These are phyloP conservation scores for Rosa rugosa DNA, from an alignment of 306 rosid species.

Conservation along the genomic window DNA sequence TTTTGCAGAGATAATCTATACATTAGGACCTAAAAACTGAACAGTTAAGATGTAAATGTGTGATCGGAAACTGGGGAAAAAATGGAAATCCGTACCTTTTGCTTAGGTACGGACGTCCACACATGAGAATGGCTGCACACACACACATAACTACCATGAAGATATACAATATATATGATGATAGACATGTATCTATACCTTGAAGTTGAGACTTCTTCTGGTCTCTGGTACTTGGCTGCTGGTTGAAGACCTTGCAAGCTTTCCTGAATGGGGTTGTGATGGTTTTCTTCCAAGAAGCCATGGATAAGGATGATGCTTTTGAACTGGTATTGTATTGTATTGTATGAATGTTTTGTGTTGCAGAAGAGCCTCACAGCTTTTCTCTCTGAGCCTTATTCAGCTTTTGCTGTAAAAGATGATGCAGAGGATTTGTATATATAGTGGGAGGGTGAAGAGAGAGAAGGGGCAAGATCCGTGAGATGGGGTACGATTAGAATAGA, in stretches of 20 bases:
- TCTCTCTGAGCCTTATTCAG: slow-evolving; percentile 7
- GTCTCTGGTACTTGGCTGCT: slow-evolving; percentile 48
- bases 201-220: slow-evolving; percentile 57
- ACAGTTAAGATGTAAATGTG: too few species aligned
- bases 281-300: slow-evolving; percentile 97
- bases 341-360: not conserved
- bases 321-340: not conserved
- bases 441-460: slow-evolving; percentile 22
- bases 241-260: slow-evolving; percentile 78
- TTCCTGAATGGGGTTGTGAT: slow-evolving; percentile 82
- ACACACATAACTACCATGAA: not conserved
- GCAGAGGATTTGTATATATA: not conserved
- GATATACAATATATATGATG: not conserved
- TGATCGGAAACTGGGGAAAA: too few species aligned
- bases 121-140: too few species aligned
- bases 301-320: not conserved
- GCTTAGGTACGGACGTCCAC: too few species aligned
- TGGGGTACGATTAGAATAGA: slow-evolving; percentile 46
- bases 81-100: too few species aligned
- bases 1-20: too few species aligned
- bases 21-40: too few species aligned
- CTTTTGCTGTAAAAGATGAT: slow-evolving; percentile 16
- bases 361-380: not conserved
- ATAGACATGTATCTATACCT: slow-evolving; percentile 37
- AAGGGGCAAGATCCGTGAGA: slow-evolving; percentile 85